Evolutionary conservation across 805 yeast species (phyloP).

Genomic region (Kuraishia capsulata): DNA sequence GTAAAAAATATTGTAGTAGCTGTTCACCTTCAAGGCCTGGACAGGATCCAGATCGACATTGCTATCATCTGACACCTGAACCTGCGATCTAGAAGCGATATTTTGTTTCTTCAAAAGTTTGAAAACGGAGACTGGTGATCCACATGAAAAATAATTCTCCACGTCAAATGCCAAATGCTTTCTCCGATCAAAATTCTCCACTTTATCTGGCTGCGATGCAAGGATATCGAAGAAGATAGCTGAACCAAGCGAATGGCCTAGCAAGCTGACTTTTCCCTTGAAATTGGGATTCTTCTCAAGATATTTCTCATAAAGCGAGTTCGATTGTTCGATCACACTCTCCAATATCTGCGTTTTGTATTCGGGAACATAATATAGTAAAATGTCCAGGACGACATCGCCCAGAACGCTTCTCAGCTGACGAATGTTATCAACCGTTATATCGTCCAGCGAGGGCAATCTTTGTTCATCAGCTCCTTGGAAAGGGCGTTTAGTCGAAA

Average conservation of each 20-base stretch:
- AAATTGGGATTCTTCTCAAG: constrained; percentile 58
- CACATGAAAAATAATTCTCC: constrained; percentile 68
- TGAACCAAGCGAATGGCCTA: constrained; percentile 92
- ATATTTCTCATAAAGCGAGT: constrained; percentile 50
- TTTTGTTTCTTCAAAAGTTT: constrained; percentile 60
- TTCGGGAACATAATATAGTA: constrained; percentile 67
- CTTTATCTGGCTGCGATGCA: constrained; percentile 32
- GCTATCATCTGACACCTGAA: neutral
- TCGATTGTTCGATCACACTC: constrained; percentile 56
- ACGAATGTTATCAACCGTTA: constrained; percentile 70
- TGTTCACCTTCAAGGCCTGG: constrained; percentile 48
- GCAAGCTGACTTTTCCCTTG: constrained; percentile 70
- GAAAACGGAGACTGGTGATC: constrained; percentile 88
- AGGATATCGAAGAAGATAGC: constrained; percentile 75
- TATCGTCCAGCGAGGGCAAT: constrained; percentile 57
- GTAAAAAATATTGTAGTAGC: constrained; percentile 77
- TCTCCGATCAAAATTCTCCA: constrained; percentile 17
- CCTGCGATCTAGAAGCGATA: constrained; percentile 32
- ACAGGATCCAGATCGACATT: constrained; percentile 9
- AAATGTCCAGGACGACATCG: constrained; percentile 77
- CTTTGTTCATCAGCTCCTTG: constrained; percentile 27
- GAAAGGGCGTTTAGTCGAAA: constrained; percentile 36
- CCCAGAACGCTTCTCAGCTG: constrained; percentile 75
- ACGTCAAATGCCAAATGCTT: constrained; percentile 57
- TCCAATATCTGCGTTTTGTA: constrained; percentile 54